Percentiles rank a stretch among this genome's conserved stretches.
These are phyloP conservation scores for Alternaria consortialis DNA, from an alignment of 2,329 filamentous ascomycete species.

Conservation along the genomic window DNA sequence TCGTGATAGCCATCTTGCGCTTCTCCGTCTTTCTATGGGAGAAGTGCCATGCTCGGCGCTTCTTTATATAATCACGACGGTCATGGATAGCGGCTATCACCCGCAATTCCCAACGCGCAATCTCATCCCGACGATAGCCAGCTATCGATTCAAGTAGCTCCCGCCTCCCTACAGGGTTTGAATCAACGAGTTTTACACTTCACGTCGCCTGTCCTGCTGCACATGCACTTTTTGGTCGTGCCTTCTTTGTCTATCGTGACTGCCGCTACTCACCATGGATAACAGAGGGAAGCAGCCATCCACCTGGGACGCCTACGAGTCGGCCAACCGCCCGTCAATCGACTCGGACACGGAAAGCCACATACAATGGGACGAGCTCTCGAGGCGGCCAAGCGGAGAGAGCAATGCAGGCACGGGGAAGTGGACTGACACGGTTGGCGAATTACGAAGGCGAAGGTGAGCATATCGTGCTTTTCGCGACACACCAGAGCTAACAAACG, in stretches of 20 bases:
- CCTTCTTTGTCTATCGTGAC: constrained; percentile 2
- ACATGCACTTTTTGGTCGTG: constrained; percentile 14
- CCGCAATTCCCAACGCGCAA: constrained; percentile 27
- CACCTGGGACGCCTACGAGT: constrained; percentile 58
- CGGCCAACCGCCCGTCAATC: constrained; percentile 53
- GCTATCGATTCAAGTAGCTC: constrained; percentile 41
- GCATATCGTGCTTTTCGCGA: constrained; percentile 6
- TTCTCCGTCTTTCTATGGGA: constrained; percentile 16
- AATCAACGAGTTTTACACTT: constrained; percentile 31
- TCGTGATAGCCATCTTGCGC: constrained; percentile 18
- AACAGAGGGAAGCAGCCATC: constrained; percentile 54
- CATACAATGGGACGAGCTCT: constrained; percentile 51
- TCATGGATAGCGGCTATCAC: constrained; percentile 18
- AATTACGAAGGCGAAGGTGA: constrained; percentile 52
- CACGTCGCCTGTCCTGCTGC: constrained; percentile 12
- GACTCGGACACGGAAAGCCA: constrained; percentile 49
- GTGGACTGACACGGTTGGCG: constrained; percentile 30
- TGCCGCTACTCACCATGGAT: constrained; percentile 42
- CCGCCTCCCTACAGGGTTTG: constrained; percentile 41
- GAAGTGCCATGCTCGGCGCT: constrained; percentile 23
- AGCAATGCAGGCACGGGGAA: constrained; percentile 40
- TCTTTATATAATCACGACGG: constrained; percentile 23
- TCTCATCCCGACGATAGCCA: constrained; percentile 42
- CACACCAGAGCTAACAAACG: constrained; percentile 10
- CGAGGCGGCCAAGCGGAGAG: constrained; percentile 41